Conservation (phyloP, 148 eudicot genomes). For the Spergularia bocconei region DNA sequence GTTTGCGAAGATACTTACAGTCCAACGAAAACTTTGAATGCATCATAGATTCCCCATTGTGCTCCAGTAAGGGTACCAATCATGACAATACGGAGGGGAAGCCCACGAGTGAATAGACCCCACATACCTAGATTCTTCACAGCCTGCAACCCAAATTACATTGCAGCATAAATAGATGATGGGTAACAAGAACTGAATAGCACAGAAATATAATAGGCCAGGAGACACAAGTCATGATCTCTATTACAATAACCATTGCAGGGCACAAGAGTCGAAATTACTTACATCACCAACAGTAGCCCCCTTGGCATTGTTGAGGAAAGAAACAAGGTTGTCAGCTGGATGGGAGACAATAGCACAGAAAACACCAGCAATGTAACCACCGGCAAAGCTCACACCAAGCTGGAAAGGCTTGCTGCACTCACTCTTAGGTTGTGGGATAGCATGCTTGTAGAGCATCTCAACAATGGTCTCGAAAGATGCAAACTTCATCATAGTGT, state of each 20-base stretch:
- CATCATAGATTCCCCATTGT: slow-evolving; percentile 96
- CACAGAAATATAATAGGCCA: background rate
- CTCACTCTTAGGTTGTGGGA: slow-evolving; percentile 74
- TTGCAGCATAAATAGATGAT: background rate
- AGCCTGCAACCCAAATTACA: slow-evolving; percentile 42
- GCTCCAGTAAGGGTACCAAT: slow-evolving; percentile 97
- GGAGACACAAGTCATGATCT: background rate
- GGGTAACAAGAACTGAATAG: background rate
- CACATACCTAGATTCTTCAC: slow-evolving; percentile 73
- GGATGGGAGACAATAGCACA: slow-evolving; percentile 96
- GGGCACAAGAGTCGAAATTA: slow-evolving; percentile 10
- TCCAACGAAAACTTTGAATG: slow-evolving; percentile 89
- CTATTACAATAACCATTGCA: background rate
- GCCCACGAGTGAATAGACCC: slow-evolving; percentile 92
- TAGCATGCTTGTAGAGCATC: slow-evolving; percentile 73
- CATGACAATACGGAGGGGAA: slow-evolving; percentile 93
- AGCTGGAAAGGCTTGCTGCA: slow-evolving; percentile 88
- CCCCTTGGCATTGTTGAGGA: slow-evolving; percentile 94
- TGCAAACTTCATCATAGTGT: slow-evolving; percentile 99
- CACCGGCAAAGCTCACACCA: slow-evolving; percentile 96
- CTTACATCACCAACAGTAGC: slow-evolving; percentile 93
- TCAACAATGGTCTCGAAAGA: slow-evolving; percentile 94
- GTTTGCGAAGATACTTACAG: slow-evolving; percentile 58
- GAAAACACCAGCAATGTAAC: slow-evolving; percentile 85
- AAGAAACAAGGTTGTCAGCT: slow-evolving; percentile 93